phyloP scores from a whole-genome alignment of 2,329 filamentous ascomycete species.

The Aspergillus nomiae region DNA sequence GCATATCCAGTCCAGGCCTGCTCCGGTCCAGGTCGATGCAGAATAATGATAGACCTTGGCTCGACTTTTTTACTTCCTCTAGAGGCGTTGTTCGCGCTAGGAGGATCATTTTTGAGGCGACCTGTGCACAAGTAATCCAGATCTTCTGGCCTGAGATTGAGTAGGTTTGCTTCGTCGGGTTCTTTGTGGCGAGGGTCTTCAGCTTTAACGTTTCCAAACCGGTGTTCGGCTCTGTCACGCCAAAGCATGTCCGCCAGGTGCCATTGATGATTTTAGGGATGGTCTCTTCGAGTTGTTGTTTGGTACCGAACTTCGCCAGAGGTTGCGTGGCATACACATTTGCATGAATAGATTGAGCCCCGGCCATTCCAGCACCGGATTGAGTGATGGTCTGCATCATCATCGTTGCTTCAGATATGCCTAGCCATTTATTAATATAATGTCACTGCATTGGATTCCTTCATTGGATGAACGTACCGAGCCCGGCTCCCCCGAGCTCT shows the following conservation, averaged over 20 bases:
- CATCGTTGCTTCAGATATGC: slow-evolving; percentile 78
- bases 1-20: slow-evolving; percentile 64
- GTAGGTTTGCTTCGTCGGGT: slow-evolving; percentile 59
- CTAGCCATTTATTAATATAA: slow-evolving; percentile 31
- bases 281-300: slow-evolving; percentile 63
- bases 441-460: background rate
- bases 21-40: slow-evolving; percentile 72
- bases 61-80: slow-evolving; percentile 68
- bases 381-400: slow-evolving; percentile 84
- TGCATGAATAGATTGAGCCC: slow-evolving; percentile 60
- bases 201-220: slow-evolving; percentile 77
- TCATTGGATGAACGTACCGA: slow-evolving; percentile 47
- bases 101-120: slow-evolving; percentile 80
- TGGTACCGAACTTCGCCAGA: slow-evolving; percentile 70
- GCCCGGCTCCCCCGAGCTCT: slow-evolving; percentile 69
- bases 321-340: slow-evolving; percentile 65
- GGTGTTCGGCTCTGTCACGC: slow-evolving; percentile 81
- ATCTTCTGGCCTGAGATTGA: slow-evolving; percentile 78
- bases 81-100: slow-evolving; percentile 73
- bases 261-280: slow-evolving; percentile 73
- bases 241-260: slow-evolving; percentile 73
- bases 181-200: slow-evolving; percentile 63
- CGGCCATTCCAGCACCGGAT: slow-evolving; percentile 74
- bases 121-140: slow-evolving; percentile 85
- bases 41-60: slow-evolving; percentile 77